phyloP scores from a whole-genome alignment of 2,329 filamentous ascomycete species.

The Colletotrichum lini region DNA sequence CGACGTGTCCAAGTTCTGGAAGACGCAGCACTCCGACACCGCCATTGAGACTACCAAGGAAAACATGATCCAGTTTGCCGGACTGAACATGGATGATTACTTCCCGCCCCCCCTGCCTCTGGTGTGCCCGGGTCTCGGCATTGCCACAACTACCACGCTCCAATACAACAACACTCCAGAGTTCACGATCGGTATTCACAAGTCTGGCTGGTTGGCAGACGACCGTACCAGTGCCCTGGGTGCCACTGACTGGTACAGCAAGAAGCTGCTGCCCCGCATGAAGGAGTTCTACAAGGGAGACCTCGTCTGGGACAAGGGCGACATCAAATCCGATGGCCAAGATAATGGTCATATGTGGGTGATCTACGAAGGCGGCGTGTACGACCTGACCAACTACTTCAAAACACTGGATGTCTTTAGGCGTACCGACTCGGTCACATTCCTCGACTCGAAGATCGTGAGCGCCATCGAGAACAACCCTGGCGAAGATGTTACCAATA shows the following conservation, averaged over 20 bases:
- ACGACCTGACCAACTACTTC: conserved; percentile 94
- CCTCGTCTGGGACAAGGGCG: conserved; percentile 77
- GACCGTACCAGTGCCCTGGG: conserved; percentile 71
- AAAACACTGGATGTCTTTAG: conserved; percentile 76
- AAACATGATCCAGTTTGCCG: conserved; percentile 84
- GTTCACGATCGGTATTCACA: conserved; percentile 73
- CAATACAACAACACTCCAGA: conserved; percentile 75
- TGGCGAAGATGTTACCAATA: conserved; percentile 81
- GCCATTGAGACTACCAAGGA: conserved; percentile 70
- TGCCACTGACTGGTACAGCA: conserved; percentile 81
- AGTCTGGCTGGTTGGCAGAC: conserved; percentile 73
- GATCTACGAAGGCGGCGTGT: conserved; percentile 81
- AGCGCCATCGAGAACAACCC: conserved; percentile 81
- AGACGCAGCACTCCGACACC: conserved; percentile 84
- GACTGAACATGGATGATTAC: conserved; percentile 85
- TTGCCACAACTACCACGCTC: conserved; percentile 68
- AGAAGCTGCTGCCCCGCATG: conserved; percentile 82
- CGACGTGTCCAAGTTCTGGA: conserved; percentile 92
- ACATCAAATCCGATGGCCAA: conserved; percentile 76
- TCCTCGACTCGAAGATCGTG: conserved; percentile 78
- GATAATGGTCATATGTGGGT: conserved; percentile 83
- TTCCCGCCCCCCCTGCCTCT: conserved; percentile 83
- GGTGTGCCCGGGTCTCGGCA: conserved; percentile 82
- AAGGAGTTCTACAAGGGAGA: conserved; percentile 90
- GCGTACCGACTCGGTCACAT: conserved; percentile 72